Evolutionary conservation across 2,329 filamentous ascomycete species (phyloP).

Genomic region (Exophiala sp.): DNA sequence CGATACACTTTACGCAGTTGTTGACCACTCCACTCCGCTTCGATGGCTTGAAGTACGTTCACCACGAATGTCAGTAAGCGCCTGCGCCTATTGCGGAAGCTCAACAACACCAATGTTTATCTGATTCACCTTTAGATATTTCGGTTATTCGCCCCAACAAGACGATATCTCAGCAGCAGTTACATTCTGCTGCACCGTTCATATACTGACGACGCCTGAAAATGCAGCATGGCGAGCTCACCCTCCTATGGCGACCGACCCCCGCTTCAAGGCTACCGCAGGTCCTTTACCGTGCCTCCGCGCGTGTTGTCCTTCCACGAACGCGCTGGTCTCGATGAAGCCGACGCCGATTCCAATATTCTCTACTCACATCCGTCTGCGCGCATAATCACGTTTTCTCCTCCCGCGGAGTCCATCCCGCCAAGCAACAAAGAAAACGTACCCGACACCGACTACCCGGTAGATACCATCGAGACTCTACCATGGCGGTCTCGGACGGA

Average conservation of each 20-base stretch:
- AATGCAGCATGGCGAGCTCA: slow-evolving; percentile 28
- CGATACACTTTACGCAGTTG: no score
- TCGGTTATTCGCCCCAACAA: neutral
- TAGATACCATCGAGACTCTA: slow-evolving; percentile 56
- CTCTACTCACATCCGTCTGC: slow-evolving; percentile 68
- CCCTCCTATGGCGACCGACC: slow-evolving; percentile 26
- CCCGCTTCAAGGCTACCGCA: slow-evolving; percentile 23
- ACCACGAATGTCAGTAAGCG: no score
- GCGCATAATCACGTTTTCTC: slow-evolving; percentile 63
- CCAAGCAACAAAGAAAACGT: slow-evolving; percentile 35
- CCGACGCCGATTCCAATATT: slow-evolving; percentile 34
- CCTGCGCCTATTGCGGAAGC: neutral
- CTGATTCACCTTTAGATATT: neutral
- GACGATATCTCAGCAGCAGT: neutral
- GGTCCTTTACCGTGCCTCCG: slow-evolving; percentile 25
- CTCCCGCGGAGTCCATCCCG: slow-evolving; percentile 31
- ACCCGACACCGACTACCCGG: slow-evolving; percentile 45
- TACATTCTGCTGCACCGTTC: neutral
- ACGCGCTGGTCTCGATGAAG: slow-evolving; percentile 25
- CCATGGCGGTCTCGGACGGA: slow-evolving; percentile 72
- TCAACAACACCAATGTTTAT: neutral
- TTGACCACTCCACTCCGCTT: neutral
- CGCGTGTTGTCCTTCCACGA: slow-evolving; percentile 25
- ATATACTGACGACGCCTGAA: slow-evolving; percentile 2
- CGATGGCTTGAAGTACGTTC: no score